phyloP scores from a whole-genome alignment of 192 early-diverging fungal species.

The Podochytrium sp. region DNA sequence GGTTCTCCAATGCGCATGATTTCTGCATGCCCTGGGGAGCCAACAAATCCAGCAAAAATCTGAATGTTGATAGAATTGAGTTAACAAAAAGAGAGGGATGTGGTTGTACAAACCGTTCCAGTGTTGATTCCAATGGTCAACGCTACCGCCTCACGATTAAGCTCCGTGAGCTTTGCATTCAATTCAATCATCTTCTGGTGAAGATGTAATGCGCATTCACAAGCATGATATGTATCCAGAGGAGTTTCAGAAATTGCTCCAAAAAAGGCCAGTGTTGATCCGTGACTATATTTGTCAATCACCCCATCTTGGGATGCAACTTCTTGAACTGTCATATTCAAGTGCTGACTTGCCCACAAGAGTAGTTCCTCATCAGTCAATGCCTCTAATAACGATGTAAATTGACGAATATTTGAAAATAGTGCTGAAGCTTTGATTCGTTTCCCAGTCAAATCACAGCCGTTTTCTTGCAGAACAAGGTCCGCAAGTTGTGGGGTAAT shows the following conservation, averaged over 20 bases:
- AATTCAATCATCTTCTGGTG: background rate
- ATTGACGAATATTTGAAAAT: constrained; percentile 4
- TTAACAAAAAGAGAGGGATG: background rate
- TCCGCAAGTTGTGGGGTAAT: constrained; percentile 27
- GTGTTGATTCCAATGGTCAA: constrained; percentile 11
- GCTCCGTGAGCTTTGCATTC: background rate
- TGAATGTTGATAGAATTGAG: background rate
- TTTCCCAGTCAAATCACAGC: background rate
- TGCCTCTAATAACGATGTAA: background rate
- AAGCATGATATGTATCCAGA: background rate
- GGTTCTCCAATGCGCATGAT: constrained; percentile 12
- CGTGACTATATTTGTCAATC: constrained; percentile 12
- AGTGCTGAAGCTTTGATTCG: constrained; percentile 5
- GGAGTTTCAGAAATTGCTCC: background rate
- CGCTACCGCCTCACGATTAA: background rate
- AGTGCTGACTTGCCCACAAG: constrained; percentile 9
- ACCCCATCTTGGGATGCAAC: background rate
- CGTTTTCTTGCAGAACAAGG: background rate
- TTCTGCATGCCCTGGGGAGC: constrained; percentile 5
- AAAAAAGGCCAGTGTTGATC: constrained; percentile 5
- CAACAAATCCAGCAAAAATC: constrained; percentile 11
- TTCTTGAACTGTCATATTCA: background rate
- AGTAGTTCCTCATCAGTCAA: background rate
- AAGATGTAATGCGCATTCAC: constrained; percentile 16
- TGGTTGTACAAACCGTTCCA: background rate